Base-by-base conservation (phyloP, 805 yeast species). In the Saturnispora diversa region DNA sequence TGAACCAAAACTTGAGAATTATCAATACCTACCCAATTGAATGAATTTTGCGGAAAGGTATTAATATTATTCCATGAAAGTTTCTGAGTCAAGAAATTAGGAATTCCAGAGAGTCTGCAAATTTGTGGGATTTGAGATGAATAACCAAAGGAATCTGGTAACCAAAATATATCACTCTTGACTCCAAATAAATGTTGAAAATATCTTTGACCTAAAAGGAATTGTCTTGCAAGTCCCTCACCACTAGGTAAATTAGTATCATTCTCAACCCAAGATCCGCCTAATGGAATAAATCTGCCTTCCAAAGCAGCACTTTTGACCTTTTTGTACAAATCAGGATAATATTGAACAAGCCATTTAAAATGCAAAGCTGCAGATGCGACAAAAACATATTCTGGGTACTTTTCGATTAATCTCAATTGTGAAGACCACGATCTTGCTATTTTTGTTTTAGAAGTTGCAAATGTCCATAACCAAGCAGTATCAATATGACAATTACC, bases 381-480 rank as follows among this genome's bases (percentile, higher is more conserved):
- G 15, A 80, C 97, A 63, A 90, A 90, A 17, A 79, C 77, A 56
- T 85, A 88, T 64, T 92, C 98, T 0, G 97, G 97, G 51, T 86
- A 90, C 50, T 77, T 69, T 40, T 86, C 90, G 54, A 92, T 75
- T 35, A 92, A 62, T 40, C 85, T 80, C 38, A 90, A 66, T 64
- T 90, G 98, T 8, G 95, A 77, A 0, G 95, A 80, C 97, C 97
- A 90, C 5, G 95, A 85, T 49, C 98, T 72, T 2, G 88, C 95
- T 41, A 90, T 76, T 56, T 90, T 90, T 39, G 97, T 74, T 51
- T 84, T 80, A 1, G 97, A 86, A 58, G 92, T 97, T 2, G 95
- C 97, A 67, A 82, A 90, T n/a, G 97, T 97, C 98, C 98, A 90
- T 44, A 87, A 69, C 98, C 98, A 90, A 12, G 97, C 97, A 13